Conservation (phyloP, 2,329 filamentous ascomycete species). For the Metarhizium album region DNA sequence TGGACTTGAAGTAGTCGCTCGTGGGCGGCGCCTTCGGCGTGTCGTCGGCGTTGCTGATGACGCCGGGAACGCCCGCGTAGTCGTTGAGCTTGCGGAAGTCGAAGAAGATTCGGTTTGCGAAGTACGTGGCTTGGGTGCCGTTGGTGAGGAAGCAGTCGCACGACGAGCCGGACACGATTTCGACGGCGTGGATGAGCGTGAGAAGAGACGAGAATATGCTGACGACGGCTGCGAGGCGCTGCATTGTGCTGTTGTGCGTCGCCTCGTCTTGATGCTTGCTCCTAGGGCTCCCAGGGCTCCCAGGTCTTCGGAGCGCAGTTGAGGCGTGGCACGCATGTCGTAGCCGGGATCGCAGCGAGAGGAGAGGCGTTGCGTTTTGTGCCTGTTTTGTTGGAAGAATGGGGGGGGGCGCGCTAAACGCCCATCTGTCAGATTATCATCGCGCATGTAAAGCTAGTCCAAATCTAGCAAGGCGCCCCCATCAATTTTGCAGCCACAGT, state of each 20-base stretch:
- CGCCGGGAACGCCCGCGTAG: constrained; percentile 26
- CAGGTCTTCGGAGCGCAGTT: no score
- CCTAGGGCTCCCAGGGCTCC: no score
- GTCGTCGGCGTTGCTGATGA: constrained; percentile 17
- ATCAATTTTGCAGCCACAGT: no score
- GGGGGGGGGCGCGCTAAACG: no score
- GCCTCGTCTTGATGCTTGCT: neutral
- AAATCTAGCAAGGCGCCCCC: no score
- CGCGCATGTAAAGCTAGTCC: no score
- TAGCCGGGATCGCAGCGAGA: no score
- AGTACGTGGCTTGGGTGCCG: constrained; percentile 31
- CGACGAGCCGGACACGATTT: constrained; percentile 15
- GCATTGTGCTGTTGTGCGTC: neutral
- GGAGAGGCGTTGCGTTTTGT: no score
- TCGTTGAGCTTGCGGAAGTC: constrained; percentile 35
- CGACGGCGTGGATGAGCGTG: constrained; percentile 7
- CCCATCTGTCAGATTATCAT: no score
- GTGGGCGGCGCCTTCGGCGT: constrained; percentile 20
- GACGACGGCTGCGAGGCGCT: neutral
- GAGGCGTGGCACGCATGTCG: no score
- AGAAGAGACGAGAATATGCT: neutral
- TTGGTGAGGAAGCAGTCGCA: constrained; percentile 41
- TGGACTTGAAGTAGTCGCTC: constrained; percentile 28
- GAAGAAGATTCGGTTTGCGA: constrained; percentile 35
- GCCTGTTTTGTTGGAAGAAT: no score